A percentile compares a stretch with the other conserved stretches of the same genome.
phyloP scores from a whole-genome alignment of 2,329 filamentous ascomycete species.

The Fusarium abutilonis region DNA sequence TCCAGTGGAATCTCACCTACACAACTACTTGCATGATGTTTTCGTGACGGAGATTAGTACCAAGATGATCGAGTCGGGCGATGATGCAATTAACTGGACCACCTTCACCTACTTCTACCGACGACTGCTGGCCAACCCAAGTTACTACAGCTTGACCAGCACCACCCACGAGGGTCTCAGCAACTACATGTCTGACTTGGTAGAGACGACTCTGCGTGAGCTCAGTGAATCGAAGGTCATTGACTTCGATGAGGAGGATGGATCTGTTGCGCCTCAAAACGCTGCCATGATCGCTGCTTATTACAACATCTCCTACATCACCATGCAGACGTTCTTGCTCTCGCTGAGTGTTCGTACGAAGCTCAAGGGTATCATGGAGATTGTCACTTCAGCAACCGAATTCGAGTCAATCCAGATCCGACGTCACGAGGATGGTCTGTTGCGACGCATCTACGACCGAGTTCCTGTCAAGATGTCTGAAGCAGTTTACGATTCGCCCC shows the following conservation, averaged over 20 bases:
- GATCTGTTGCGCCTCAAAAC: constrained; percentile 87
- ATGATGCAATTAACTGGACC: constrained; percentile 97
- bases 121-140: constrained; percentile 91
- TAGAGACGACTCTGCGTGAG: constrained; percentile 92
- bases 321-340: constrained; percentile 97
- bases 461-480: constrained; percentile 95
- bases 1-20: constrained; percentile 92
- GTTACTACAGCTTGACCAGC: constrained; percentile 91
- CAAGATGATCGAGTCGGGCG: constrained; percentile 92
- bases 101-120: constrained; percentile 99
- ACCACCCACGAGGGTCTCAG: constrained; percentile 94
- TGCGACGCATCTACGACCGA: constrained; percentile 92
- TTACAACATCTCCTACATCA: constrained; percentile 99
- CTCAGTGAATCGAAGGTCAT: constrained; percentile 93
- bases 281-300: constrained; percentile 98
- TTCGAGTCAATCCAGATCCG: constrained; percentile 96
- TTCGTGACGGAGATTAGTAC: constrained; percentile 98
- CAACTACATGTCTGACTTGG: constrained; percentile 90
- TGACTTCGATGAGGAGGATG: constrained; percentile 93
- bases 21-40: constrained; percentile 91
- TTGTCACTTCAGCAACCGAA: constrained; percentile 94
- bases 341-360: constrained; percentile 90
- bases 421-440: constrained; percentile 86
- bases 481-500: constrained; percentile 86
- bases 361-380: constrained; percentile 96